phyloP scores from a whole-genome alignment of 441 rosid genomes.

The Mallotus japonicus region DNA sequence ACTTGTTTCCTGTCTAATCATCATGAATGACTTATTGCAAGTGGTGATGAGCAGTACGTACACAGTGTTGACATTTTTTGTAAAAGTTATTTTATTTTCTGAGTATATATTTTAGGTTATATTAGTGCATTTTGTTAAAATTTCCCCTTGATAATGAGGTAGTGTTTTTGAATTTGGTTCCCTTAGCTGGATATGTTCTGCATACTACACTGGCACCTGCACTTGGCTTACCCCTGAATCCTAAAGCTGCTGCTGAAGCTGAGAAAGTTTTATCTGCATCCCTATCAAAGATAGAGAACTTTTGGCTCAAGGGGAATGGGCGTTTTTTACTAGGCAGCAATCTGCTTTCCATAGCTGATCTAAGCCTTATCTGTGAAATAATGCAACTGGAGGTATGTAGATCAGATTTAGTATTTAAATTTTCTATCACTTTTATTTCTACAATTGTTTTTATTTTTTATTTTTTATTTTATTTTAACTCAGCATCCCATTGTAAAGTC shows the following conservation, averaged over 20 bases:
- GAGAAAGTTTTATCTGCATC: conserved; percentile 59
- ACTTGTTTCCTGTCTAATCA: neutral
- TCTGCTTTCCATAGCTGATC: conserved; percentile 86
- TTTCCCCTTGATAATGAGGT: conserved; percentile 6
- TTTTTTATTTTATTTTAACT: too few relatives aligned
- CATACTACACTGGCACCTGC: conserved; percentile 51
- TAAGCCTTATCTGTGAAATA: conserved; percentile 83
- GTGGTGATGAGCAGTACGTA: neutral
- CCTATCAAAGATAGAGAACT: conserved; percentile 54
- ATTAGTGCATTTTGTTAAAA: neutral
- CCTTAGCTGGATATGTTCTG: conserved; percentile 49
- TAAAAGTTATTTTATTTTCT: neutral
- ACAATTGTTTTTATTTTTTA: too few relatives aligned
- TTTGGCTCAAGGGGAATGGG: conserved; percentile 78
- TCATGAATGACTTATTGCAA: neutral
- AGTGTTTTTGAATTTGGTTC: conserved; percentile 19
- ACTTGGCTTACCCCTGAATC: conserved; percentile 53
- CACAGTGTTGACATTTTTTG: neutral
- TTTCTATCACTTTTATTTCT: too few relatives aligned
- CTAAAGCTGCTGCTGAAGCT: conserved; percentile 60
- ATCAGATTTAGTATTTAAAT: neutral
- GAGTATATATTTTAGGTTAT: neutral
- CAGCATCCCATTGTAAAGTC: too few relatives aligned
- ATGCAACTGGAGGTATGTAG: conserved; percentile 81
- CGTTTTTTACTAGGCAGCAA: conserved; percentile 66